Conservation (phyloP, 176 grass and related monocot species). For the Chrysopogon serrulatus region DNA sequence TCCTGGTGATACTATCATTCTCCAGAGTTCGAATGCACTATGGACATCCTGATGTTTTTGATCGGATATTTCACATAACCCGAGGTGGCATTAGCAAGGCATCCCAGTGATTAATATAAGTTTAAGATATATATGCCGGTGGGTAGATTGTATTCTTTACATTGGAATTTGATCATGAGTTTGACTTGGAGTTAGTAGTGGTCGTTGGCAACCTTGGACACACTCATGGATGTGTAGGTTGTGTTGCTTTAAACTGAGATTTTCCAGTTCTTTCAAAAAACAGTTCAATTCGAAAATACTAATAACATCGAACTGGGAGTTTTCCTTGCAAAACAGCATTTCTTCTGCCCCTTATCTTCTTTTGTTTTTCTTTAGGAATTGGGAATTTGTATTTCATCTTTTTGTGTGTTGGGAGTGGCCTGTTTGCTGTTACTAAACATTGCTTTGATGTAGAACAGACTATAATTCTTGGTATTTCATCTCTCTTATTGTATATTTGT, state of each 20-base stretch:
- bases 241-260: neutral
- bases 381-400: neutral
- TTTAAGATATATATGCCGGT: constrained; percentile 98
- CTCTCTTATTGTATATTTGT: neutral
- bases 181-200: neutral
- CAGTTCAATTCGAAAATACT: neutral
- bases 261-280: neutral
- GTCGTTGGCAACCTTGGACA: neutral
- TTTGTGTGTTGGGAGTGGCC: neutral
- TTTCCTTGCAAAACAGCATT: neutral
- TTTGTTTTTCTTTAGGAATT: neutral
- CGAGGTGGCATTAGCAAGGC: constrained; percentile 98
- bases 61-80: constrained; percentile 99
- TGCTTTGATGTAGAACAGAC: neutral
- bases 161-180: neutral
- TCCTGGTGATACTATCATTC: constrained; percentile 22
- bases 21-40: constrained; percentile 98
- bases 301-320: neutral
- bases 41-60: constrained; percentile 99
- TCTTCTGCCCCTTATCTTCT: neutral
- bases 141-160: constrained; percentile 41
- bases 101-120: constrained; percentile 97
- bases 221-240: neutral
- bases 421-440: neutral
- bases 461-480: neutral